Base-by-base conservation (phyloP, 352 stramenopile genomes). In the Pythium rhizo-oryzae region DNA sequence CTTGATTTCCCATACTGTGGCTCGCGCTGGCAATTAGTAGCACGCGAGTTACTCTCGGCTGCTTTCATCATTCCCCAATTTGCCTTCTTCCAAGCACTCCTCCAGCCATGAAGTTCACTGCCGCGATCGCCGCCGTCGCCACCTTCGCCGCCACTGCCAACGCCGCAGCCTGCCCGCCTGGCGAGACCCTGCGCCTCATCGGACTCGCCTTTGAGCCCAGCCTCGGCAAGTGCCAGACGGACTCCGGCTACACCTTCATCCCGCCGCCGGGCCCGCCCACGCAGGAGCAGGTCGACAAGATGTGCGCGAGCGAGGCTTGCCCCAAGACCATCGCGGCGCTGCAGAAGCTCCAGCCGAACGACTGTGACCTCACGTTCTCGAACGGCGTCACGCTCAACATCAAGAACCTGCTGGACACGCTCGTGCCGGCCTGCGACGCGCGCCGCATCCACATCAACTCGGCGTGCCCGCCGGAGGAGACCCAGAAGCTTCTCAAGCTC, bases 401-500 rank as follows among this genome's bases (percentile, higher is more conserved):
- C 44, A 47, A 47, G 41, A n/a, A n/a, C n/a, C 59, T 85, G 59
- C 62, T 70, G 9, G 71, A 81, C 30, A 80, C 70, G 59, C 82
- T 76, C 67, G 47, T 49, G 30, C 70, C 71, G 6, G 71, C 75
- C 65, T 85, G 78, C 71, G 74, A 39, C 33, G 33, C 11, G 33
- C 33, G 33, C 33, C 33, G 33, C 33, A 39, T n/a, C n/a, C n/a
- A n/a, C n/a, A n/a, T n/a, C n/a, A n/a, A n/a, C n/a, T n/a, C n/a
- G n/a, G n/a, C n/a, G n/a, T 69, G 62, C 62, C 52, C 52, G 16
- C 18, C 39, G 12, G 12, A 1, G 1, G 62, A 69, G 35, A 24
- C 25, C 19, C 15, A 47, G 23, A 62, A 63, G 43, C 35, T 69
- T 1, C 8, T 59, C 28, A 0, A 11, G 1, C 41, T 69, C n/a